phyloP scores from a whole-genome alignment of 169 alveolate genomes.

The Perkinsus chesapeaki region DNA sequence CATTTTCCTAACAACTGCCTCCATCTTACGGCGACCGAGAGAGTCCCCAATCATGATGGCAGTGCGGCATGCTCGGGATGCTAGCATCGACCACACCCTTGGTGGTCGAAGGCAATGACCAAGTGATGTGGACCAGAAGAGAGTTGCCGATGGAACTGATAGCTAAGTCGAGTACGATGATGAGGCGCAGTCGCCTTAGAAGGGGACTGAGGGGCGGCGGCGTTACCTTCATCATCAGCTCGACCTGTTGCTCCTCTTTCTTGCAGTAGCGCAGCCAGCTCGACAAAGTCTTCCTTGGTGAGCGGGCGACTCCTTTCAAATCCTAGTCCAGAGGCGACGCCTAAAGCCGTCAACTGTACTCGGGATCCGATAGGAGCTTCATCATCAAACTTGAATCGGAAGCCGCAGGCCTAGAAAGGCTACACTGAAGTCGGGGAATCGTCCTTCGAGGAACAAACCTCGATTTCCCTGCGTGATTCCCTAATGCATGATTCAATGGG shows the following conservation, averaged over 20 bases:
- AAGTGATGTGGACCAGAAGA: slow-evolving; percentile 14
- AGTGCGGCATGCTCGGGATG: slow-evolving; percentile 71
- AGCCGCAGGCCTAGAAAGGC: slow-evolving; percentile 57
- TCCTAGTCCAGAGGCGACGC: slow-evolving; percentile 12
- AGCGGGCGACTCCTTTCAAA: slow-evolving; percentile 15
- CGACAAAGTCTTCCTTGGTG: slow-evolving; percentile 25
- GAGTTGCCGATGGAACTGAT: neutral
- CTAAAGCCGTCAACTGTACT: neutral
- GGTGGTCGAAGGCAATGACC: slow-evolving; percentile 37
- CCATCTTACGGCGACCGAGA: slow-evolving; percentile 59
- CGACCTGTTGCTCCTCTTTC: neutral
- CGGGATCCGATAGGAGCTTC: neutral
- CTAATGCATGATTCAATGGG: neutral
- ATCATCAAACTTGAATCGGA: slow-evolving; percentile 23
- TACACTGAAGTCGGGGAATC: neutral
- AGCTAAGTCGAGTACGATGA: neutral
- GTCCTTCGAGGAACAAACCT: neutral
- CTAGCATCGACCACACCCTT: slow-evolving; percentile 36
- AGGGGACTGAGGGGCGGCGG: neutral
- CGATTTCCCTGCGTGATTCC: neutral
- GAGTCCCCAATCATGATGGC: slow-evolving; percentile 80
- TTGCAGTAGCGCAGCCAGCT: neutral
- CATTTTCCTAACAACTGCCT: slow-evolving; percentile 42
- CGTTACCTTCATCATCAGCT: neutral
- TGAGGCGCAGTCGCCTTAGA: no score